These are phyloP conservation scores for Lenzites betulinus DNA, from an alignment of 768 basidiomycete species.

Conservation along the genomic window DNA sequence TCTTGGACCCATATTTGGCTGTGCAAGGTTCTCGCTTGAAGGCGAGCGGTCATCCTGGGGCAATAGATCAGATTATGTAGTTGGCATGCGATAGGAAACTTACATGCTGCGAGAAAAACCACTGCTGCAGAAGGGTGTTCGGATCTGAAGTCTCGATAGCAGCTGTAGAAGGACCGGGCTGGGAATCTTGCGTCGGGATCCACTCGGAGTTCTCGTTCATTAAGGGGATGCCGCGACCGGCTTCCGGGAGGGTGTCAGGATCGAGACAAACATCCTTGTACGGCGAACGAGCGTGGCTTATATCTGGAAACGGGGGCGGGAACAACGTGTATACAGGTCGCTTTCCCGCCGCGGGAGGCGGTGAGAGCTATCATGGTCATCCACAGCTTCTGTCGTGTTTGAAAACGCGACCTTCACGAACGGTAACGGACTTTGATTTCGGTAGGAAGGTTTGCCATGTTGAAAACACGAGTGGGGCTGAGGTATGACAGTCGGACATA, in stretches of 20 bases:
- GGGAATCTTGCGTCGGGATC: background rate
- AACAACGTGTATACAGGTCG: slow-evolving; percentile 4
- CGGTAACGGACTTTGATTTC: slow-evolving; percentile 14
- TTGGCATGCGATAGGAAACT: background rate
- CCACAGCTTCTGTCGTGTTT: slow-evolving; percentile 20
- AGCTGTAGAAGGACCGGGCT: background rate
- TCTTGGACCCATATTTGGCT: background rate
- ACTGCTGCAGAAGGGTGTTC: background rate
- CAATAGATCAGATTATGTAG: background rate
- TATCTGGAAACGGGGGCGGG: background rate
- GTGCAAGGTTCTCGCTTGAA: background rate
- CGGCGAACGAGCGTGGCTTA: background rate
- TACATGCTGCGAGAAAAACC: background rate
- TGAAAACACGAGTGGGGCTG: slow-evolving; percentile 19
- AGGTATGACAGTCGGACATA: slow-evolving; percentile 6
- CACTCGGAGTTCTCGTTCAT: slow-evolving; percentile 5
- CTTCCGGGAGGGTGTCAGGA: background rate
- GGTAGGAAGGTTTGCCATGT: slow-evolving; percentile 16
- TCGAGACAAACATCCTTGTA: background rate
- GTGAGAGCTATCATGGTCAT: slow-evolving; percentile 9
- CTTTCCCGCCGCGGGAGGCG: slow-evolving; percentile 4
- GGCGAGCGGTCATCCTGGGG: background rate
- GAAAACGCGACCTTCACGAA: background rate
- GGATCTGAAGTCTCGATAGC: background rate
- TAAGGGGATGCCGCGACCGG: slow-evolving; percentile 5